Evolutionary conservation across 805 yeast species (phyloP), one percentile per base, ranked within the genome.

Genomic region (Saccharomycopsis guyanensis): DNA sequence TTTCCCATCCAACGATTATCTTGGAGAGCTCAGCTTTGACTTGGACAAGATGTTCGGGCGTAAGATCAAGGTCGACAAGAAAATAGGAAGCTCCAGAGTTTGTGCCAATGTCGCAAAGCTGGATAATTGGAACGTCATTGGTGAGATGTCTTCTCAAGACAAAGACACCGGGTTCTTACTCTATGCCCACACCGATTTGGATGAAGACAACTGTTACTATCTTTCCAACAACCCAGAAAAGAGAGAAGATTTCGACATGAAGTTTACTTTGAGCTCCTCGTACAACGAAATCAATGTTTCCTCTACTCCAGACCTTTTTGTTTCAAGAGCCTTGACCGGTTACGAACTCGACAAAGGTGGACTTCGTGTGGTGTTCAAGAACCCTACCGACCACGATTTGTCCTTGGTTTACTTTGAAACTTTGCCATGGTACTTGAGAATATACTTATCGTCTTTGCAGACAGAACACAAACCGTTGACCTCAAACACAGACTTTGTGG

Each of bases 321-420:
- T 83, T 0, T 82, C 93, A 18, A 74, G 98, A 51, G 85, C 97
- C 0, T 71, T 91, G 44, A 86, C 96, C 0, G 97, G 97, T 0
- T 82, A 82, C 58, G 88, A 96, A 1, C 95, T 85, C 60, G 96
- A 87, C 57, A 72, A 77, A 50, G 97, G 97, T 47, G 96, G 96
- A 0, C 70, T 91, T 51, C 78, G 96, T 59, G 75, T 84, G 0
- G 84, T 80, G 8, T 73, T 91, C 56, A 66, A 66, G n/a, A 93
- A 91, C 59, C 85, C 87, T 1, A 65, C 78, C 0, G 54, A 65
- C 4, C 61, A 65, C 3, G 63, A 74, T 1, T 71, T 78, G 2
- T 61, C 63, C 1, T 68, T 89, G 39, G 63, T 78, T 0, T 84
- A 85, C 56, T 81, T 79, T 55, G 97, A 93, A 61, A 72, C 87